Conservation (phyloP, 768 basidiomycete genomes). For the Cystofilobasidium ferigula region DNA sequence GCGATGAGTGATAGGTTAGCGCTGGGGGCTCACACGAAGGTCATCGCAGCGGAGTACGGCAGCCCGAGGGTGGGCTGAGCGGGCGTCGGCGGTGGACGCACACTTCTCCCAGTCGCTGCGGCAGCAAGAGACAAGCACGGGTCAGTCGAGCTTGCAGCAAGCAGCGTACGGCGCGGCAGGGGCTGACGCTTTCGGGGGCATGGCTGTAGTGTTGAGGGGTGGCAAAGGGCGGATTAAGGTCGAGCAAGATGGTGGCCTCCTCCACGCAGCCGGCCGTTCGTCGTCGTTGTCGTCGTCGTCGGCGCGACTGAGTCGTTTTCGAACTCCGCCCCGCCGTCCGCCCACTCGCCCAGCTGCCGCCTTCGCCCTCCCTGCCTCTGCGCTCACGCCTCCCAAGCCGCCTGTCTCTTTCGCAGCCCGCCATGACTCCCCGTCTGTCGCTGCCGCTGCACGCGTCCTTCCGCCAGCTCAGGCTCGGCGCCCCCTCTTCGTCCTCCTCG, state of each 20-base stretch:
- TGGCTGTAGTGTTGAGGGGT: conserved; percentile 34
- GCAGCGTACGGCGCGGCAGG: neutral
- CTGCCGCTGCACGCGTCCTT: neutral
- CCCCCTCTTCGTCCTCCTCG: neutral
- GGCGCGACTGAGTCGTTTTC: no score
- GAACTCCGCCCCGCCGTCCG: no score
- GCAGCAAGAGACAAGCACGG: conserved; percentile 2
- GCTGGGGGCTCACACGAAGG: neutral
- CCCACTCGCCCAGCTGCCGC: neutral
- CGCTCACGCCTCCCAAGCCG: neutral
- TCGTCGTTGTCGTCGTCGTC: no score
- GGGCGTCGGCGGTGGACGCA: conserved; percentile 38
- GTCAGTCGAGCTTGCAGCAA: neutral
- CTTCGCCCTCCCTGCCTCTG: neutral
- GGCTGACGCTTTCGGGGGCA: conserved; percentile 92
- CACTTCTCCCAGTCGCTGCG: conserved; percentile 97
- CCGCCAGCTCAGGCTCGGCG: no score
- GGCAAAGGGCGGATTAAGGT: neutral
- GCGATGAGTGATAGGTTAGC: neutral
- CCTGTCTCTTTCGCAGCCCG: no score
- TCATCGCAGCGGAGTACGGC: neutral
- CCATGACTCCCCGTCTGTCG: conserved; percentile 2
- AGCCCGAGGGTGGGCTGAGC: neutral
- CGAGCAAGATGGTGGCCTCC: neutral
- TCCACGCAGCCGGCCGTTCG: neutral